These are phyloP conservation scores for Hypoxylon sp. DNA, from an alignment of 2,329 filamentous ascomycete genomes.

Conservation along the genomic window DNA sequence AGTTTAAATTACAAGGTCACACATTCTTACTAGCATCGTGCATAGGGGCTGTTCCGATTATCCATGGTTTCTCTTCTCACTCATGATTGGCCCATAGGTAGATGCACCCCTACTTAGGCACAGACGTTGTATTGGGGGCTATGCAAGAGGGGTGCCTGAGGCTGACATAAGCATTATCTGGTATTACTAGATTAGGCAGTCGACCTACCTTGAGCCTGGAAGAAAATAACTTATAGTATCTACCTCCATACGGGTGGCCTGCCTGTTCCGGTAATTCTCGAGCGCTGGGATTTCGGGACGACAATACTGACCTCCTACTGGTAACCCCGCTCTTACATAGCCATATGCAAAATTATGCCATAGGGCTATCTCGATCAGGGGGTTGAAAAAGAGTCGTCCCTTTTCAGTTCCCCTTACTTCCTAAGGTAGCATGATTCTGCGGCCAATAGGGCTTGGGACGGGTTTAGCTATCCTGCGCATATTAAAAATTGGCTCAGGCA, in stretches of 20 bases:
- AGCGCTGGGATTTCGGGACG: too few relatives aligned
- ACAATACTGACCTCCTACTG: too few relatives aligned
- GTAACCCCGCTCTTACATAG: slow-evolving; percentile 20
- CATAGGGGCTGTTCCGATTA: background rate
- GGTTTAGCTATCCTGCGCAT: slow-evolving; percentile 1
- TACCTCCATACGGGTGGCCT: too few relatives aligned
- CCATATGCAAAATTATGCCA: slow-evolving; percentile 11
- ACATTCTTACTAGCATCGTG: background rate
- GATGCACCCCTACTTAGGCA: background rate
- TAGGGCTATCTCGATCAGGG: slow-evolving; percentile 29
- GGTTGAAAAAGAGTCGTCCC: slow-evolving; percentile 5
- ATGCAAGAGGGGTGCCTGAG: background rate
- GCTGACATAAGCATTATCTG: too few relatives aligned
- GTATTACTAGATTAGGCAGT: too few relatives aligned
- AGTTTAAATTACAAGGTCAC: slow-evolving; percentile 9
- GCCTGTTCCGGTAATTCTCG: too few relatives aligned
- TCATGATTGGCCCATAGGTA: slow-evolving; percentile 8
- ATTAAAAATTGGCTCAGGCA: slow-evolving; percentile 6
- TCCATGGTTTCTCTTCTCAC: background rate
- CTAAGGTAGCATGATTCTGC: slow-evolving; percentile 1
- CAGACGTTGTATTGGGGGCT: slow-evolving; percentile 14
- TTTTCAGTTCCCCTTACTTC: background rate
- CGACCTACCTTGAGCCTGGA: too few relatives aligned
- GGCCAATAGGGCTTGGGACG: background rate
- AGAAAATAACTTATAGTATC: too few relatives aligned